A percentile compares a stretch with the other conserved stretches of the same genome.
Conservation (phyloP, 2,329 filamentous ascomycete species). For the Colletotrichum orchidophilum region DNA sequence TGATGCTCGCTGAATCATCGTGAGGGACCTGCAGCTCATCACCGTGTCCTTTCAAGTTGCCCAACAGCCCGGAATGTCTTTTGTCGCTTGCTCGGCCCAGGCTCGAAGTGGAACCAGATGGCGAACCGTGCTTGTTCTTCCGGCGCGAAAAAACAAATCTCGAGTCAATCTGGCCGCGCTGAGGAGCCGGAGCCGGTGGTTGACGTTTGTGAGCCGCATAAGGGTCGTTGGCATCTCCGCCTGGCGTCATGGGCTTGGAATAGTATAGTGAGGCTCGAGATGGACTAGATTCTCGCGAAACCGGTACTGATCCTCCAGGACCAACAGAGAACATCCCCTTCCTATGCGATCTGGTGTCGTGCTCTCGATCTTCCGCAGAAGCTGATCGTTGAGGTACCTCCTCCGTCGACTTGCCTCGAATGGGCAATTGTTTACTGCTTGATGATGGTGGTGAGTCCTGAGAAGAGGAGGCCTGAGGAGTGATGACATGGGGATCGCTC, state of each 20-base stretch:
- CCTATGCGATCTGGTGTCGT: constrained; percentile 54
- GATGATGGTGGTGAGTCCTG: constrained; percentile 58
- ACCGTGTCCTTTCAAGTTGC: constrained; percentile 46
- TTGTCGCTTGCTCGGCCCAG: constrained; percentile 61
- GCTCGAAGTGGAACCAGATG: constrained; percentile 61
- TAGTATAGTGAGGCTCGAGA: constrained; percentile 71
- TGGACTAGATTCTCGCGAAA: constrained; percentile 71
- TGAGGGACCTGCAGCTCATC: constrained; percentile 57
- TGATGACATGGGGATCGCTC: constrained; percentile 63
- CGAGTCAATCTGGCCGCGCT: constrained; percentile 73
- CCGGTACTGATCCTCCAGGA: constrained; percentile 61
- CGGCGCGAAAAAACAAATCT: constrained; percentile 85
- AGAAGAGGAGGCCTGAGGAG: constrained; percentile 72
- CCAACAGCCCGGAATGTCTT: constrained; percentile 57
- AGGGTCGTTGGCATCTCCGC: constrained; percentile 83
- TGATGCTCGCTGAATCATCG: constrained; percentile 55
- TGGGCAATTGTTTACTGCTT: constrained; percentile 50
- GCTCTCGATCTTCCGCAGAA: constrained; percentile 48
- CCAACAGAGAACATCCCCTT: constrained; percentile 64
- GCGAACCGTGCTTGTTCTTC: constrained; percentile 69
- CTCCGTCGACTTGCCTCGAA: constrained; percentile 55
- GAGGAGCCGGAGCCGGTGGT: constrained; percentile 72
- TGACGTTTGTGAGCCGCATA: constrained; percentile 85
- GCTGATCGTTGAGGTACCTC: constrained; percentile 52
- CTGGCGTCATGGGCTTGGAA: constrained; percentile 80